Base-by-base conservation (phyloP, 164 flowering plant species). In the Cinnamomum micranthum region DNA sequence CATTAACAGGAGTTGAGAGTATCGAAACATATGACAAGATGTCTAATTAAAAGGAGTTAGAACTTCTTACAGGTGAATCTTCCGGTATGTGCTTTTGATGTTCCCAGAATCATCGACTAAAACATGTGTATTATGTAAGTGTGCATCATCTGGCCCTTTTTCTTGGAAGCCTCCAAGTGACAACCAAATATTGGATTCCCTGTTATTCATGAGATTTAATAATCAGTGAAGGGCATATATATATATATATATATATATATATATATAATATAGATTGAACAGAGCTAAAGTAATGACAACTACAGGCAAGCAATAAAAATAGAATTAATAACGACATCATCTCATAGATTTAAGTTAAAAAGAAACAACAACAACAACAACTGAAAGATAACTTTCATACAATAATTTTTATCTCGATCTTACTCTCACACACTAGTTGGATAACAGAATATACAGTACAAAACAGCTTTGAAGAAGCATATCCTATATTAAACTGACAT, bases 131-230 rank as follows among this genome's bases (percentile, higher is more conserved):
- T 93, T 93, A 72, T 83, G 77, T 80, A 95, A 76, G 80, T 89
- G 99, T 47, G 81, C 83, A 71, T 89, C 97, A 73, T 91, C 95
- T 4, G 82, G 73, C 66, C 91, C 97, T 80, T 86, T 91, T 69
- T 93, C 97, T 78, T 92, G 99, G 80, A 95, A 95, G 47, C 98
- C 98, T 74, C 98, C 98, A 47, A 95, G 94, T 17, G 99, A 95
- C 83, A 95, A 65, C 99, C 99, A 93, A 74, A 93, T 92, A 12
- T 82, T 80, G 51, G 90, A 89, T 13, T 95, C 94, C 80, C 98
- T 94, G 88, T 74, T 47, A 69, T 47, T 69, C 12, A 14, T 55
- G 60, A 55, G n/a, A 19, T 55, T 35, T 35, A 35, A 69, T 41
- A 69, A n/a, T 13, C 24, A 22, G 25, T n/a, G n/a, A 41, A 67